A percentile compares a stretch with the other conserved stretches of the same genome.
phyloP scores from a whole-genome alignment of 2,329 filamentous ascomycete genomes.

The Aspergillus quadrilineatus region DNA sequence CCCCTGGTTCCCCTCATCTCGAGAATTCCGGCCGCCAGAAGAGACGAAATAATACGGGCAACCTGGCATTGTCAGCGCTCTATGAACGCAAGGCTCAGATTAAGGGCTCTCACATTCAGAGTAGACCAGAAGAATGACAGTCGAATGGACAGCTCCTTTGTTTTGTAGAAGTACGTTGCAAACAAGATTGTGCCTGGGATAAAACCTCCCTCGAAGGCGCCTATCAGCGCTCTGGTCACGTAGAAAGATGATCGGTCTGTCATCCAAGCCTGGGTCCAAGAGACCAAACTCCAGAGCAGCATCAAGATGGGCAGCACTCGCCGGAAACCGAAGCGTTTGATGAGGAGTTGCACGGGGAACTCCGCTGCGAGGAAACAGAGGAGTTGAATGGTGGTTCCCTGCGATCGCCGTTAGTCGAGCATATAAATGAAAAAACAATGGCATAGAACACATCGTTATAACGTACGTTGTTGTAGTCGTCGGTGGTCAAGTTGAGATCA shows the following conservation, averaged over 20 bases:
- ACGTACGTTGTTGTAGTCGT: constrained; percentile 39
- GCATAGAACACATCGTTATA: not conserved
- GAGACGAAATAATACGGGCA: constrained; percentile 37
- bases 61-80: constrained; percentile 13
- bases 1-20: constrained; percentile 45
- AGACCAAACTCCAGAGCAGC: constrained; percentile 48
- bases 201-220: constrained; percentile 40
- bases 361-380: constrained; percentile 37
- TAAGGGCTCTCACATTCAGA: constrained; percentile 25
- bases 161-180: constrained; percentile 45
- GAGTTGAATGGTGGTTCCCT: constrained; percentile 27
- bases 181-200: constrained; percentile 41
- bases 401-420: too few relatives aligned
- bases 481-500: constrained; percentile 34
- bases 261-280: constrained; percentile 36
- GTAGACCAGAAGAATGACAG: constrained; percentile 47
- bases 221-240: constrained; percentile 41
- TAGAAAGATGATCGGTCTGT: constrained; percentile 37
- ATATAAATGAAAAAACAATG: too few relatives aligned
- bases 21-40: constrained; percentile 42
- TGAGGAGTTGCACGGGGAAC: constrained; percentile 48
- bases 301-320: constrained; percentile 48
- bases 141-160: constrained; percentile 42
- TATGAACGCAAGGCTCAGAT: not conserved
- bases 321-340: constrained; percentile 48